Base-by-base conservation (phyloP, 2,329 filamentous ascomycete genomes). In the Fusarium lyarnte region DNA sequence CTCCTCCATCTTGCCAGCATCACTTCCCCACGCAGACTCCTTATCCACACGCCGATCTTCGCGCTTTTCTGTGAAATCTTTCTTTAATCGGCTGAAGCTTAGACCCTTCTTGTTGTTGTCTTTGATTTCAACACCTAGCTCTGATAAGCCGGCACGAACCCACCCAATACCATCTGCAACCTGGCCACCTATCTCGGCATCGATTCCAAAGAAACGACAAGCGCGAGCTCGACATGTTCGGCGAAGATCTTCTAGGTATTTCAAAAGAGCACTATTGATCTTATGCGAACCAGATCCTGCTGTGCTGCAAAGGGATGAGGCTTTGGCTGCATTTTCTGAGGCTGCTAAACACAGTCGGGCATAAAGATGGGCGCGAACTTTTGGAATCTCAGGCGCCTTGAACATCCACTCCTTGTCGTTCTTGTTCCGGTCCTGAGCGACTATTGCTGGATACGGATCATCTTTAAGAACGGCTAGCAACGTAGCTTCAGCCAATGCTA, bases 381-480 rank as follows among this genome's bases (percentile, higher is more conserved):
- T 95, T 35, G 94, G 93, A 53, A 98, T 93, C 55, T 94, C 90
- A 2, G 95, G 94, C 0, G 94, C 89, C 77, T 93, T 94, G 81
- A 96, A 97, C 94, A 98, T 98, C 95, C 95, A 99, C 74, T 98
- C 95, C 69, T 89, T 94, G 80, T 95, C 94, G 74, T 92, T 90
- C 58, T 91, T 89, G 78, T 97, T 97, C 52, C 95, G 88, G 63
- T 92, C 90, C 77, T 97, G 93, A 2, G 94, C 90, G 5, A 97
- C 92, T 11, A 91, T 89, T 4, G 92, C 91, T 2, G 95, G 92
- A 78, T 98, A 98, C 0, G 95, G 94, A 78, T 99, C 96, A 79
- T 98, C 95, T 76, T 98, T 98, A 54, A 97, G 81, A 2, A 98
- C 94, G 1, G 94, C 94, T 3, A 98, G 88, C 3, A 98, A 87